A percentile compares a stretch with the other conserved stretches of the same genome.
These are phyloP conservation scores for Hypholoma sublateritium DNA, from an alignment of 768 basidiomycete genomes.

Conservation along the genomic window DNA sequence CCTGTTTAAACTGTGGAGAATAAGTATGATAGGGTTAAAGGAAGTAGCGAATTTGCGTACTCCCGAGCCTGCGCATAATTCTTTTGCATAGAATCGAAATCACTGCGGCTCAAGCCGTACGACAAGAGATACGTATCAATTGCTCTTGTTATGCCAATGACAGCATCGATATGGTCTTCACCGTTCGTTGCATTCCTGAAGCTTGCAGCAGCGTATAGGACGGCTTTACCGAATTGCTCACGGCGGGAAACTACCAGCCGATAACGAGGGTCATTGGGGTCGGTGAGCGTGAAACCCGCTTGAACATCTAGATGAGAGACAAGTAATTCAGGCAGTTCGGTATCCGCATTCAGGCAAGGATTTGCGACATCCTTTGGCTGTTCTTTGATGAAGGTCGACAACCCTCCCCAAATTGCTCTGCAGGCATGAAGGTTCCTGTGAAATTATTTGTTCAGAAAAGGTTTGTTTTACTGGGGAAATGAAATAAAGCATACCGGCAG, in stretches of 20 bases:
- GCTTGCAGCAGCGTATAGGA: slow-evolving; percentile 65
- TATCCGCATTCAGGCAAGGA: slow-evolving; percentile 56
- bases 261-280: slow-evolving; percentile 75
- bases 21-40: not conserved
- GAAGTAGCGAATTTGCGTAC: slow-evolving; percentile 34
- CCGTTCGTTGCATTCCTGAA: slow-evolving; percentile 61
- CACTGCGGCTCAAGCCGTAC: slow-evolving; percentile 60
- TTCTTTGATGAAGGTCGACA: slow-evolving; percentile 68
- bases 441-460: not conserved
- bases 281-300: slow-evolving; percentile 72
- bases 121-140: slow-evolving; percentile 76
- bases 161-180: slow-evolving; percentile 87
- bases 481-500: slow-evolving; percentile 56
- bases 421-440: slow-evolving; percentile 64
- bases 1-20: slow-evolving; percentile 52
- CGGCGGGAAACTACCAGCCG: slow-evolving; percentile 59
- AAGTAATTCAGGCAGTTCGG: slow-evolving; percentile 72
- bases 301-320: slow-evolving; percentile 63
- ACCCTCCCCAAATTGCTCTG: slow-evolving; percentile 74
- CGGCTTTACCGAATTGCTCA: slow-evolving; percentile 61
- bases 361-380: slow-evolving; percentile 56
- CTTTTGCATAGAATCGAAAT: slow-evolving; percentile 67
- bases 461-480: not conserved
- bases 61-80: slow-evolving; percentile 62
- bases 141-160: slow-evolving; percentile 68